phyloP scores from a whole-genome alignment of 2,329 filamentous ascomycete species.

The Blastomyces percursus region DNA sequence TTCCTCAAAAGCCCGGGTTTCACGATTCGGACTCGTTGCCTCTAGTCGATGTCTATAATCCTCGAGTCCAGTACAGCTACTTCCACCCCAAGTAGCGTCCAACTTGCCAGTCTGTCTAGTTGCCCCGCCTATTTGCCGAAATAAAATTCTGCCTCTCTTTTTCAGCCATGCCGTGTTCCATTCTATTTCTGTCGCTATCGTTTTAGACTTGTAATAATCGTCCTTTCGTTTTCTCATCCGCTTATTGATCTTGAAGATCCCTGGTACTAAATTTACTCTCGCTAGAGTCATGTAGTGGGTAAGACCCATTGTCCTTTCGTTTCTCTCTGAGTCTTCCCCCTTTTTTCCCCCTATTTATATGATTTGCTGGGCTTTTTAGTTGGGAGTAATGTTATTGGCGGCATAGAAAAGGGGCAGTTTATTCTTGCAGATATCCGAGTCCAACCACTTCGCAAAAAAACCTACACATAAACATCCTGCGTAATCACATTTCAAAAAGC shows the following conservation, averaged over 20 bases:
- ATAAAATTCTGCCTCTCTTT: not conserved
- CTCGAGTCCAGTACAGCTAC: not conserved
- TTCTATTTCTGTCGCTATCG: not conserved
- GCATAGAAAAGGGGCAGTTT: not conserved
- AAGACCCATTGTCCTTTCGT: not conserved
- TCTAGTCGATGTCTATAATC: not conserved
- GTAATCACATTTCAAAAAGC: not conserved
- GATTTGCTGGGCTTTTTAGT: not conserved
- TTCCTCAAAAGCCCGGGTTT: not conserved
- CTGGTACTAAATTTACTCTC: not conserved
- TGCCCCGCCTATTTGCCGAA: not conserved
- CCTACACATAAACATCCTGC: not conserved
- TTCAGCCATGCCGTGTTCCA: not conserved
- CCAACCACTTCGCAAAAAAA: not conserved
- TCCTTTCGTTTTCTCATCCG: not conserved
- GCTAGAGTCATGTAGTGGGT: not conserved
- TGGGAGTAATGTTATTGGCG: not conserved
- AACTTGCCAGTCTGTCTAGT: not conserved
- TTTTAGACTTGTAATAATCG: not conserved
- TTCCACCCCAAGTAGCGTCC: not conserved
- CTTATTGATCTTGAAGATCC: not conserved
- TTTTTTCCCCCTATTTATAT: not conserved
- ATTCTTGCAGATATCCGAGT: not conserved
- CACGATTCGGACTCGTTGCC: slow-evolving; percentile 2
- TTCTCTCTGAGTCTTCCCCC: not conserved